Conservation (phyloP, 176 grass and related monocot species). For the Thalia dealbata region DNA sequence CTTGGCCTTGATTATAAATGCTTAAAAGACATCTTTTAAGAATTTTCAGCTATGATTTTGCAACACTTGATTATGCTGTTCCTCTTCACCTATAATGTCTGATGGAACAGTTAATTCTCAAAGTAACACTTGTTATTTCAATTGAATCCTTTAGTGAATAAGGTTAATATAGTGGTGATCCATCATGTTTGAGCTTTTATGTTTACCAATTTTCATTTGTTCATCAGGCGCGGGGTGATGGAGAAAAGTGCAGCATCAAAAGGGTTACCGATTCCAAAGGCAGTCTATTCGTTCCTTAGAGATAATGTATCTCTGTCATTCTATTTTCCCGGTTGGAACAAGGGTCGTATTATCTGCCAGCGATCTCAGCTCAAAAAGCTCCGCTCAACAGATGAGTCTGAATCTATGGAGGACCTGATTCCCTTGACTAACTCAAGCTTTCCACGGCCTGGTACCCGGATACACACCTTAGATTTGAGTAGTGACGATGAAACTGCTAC, state of each 20-base stretch:
- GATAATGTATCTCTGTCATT: constrained; percentile 62
- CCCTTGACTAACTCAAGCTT: constrained; percentile 32
- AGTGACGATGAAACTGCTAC: constrained; percentile 16
- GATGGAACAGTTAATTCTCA: background rate
- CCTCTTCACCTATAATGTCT: background rate
- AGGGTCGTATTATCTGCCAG: constrained; percentile 69
- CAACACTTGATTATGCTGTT: background rate
- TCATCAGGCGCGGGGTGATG: constrained; percentile 66
- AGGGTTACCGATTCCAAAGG: constrained; percentile 58
- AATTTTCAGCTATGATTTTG: background rate
- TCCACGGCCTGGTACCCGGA: constrained; percentile 34
- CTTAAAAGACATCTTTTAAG: background rate
- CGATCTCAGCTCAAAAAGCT: constrained; percentile 69
- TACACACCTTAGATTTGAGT: constrained; percentile 34
- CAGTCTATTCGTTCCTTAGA: constrained; percentile 62
- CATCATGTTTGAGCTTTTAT: background rate
- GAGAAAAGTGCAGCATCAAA: constrained; percentile 71
- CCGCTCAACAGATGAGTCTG: constrained; percentile 25
- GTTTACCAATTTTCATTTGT: constrained; percentile 22
- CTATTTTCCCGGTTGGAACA: constrained; percentile 88
- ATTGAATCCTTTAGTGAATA: background rate
- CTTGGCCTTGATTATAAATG: background rate
- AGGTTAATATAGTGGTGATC: background rate
- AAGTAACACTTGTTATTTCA: background rate
- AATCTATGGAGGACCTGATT: constrained; percentile 31